phyloP scores from a whole-genome alignment of 768 basidiomycete species.

The Mycena epipterygia region DNA sequence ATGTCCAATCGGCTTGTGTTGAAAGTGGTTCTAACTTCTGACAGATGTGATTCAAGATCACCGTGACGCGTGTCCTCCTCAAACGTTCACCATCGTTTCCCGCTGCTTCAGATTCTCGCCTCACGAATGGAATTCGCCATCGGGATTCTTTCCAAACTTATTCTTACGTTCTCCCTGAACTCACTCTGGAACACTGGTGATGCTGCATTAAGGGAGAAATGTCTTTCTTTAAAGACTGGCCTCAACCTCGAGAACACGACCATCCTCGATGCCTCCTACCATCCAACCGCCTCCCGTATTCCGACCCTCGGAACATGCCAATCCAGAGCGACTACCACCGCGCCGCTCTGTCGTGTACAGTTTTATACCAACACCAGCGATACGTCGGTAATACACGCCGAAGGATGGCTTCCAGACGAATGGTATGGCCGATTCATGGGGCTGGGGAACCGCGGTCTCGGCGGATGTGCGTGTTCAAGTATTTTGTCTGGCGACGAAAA shows the following conservation, averaged over 20 bases:
- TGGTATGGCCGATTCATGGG: constrained; percentile 28
- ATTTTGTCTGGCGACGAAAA: too few relatives aligned
- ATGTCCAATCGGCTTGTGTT: neutral
- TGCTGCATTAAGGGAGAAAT: neutral
- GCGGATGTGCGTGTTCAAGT: constrained; percentile 25
- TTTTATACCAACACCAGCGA: constrained; percentile 13
- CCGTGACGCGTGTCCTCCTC: too few relatives aligned
- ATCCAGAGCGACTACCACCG: neutral
- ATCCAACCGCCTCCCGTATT: neutral
- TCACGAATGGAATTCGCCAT: neutral
- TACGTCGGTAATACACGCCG: neutral
- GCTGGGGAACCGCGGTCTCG: constrained; percentile 24
- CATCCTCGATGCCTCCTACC: constrained; percentile 15
- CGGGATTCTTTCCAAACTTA: neutral
- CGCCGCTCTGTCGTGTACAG: constrained; percentile 23
- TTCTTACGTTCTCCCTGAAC: neutral
- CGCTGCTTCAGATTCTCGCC: too few relatives aligned
- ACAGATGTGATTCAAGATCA: too few relatives aligned
- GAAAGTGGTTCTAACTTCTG: too few relatives aligned
- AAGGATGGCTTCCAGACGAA: constrained; percentile 25
- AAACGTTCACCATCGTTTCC: too few relatives aligned
- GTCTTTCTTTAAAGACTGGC: neutral
- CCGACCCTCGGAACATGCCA: constrained; percentile 2
- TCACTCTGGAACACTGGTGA: neutral
- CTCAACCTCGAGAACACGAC: constrained; percentile 14